Base-by-base conservation (phyloP, 2,329 filamentous ascomycete species). In the Sphaerostilbella broomeana region DNA sequence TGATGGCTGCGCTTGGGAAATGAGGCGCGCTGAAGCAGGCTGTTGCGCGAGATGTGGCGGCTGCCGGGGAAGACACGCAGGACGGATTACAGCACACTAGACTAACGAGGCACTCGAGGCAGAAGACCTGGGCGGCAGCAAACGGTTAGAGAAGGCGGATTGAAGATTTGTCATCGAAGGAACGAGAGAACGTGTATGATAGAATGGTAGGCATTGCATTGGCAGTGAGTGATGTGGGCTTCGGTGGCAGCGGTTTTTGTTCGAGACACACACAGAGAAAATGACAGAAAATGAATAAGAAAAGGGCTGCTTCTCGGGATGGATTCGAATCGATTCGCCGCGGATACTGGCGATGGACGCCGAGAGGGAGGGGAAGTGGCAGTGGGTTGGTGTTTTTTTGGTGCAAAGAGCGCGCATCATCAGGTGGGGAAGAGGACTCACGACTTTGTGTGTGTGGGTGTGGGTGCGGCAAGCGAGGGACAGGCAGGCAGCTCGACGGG, bases 31-130 rank as follows among this genome's bases (percentile, higher is more conserved):
- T 46, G 48, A 46, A 43, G 52, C 49, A 47, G 47, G 49, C 53
- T 49, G 54, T 52, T 54, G 56, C 47, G 52, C 47, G 45, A 38
- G 42, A 48, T 45, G 54, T 46, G 49, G 47, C 49, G 44, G 53
- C 51, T 51, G 57, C 52, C 52, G 51, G 51, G 45, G 42, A 38
- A 27, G 55, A 47, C 51, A 48, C 46, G 11, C 11, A 30, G 47
- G 49, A 48, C 47, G 48, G 24, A 47, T 33, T 48, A 52, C 49
- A 53, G 58, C 57, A 51, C 56, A 63, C 58, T 58, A 53, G 48
- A 46, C 48, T 49, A 52, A 45, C 53, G 53, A 49, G 32, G 31
- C 29, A 38, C 17, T 31, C 36, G 17, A 28, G 33, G n/a, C n/a
- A n/a, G n/a, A n/a, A n/a, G n/a, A n/a, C n/a, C n/a, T n/a, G n/a